Evolutionary conservation across 2,329 filamentous ascomycete species (phyloP), one percentile per base, ranked within the genome.

Genomic region (Didymella lethalis): DNA sequence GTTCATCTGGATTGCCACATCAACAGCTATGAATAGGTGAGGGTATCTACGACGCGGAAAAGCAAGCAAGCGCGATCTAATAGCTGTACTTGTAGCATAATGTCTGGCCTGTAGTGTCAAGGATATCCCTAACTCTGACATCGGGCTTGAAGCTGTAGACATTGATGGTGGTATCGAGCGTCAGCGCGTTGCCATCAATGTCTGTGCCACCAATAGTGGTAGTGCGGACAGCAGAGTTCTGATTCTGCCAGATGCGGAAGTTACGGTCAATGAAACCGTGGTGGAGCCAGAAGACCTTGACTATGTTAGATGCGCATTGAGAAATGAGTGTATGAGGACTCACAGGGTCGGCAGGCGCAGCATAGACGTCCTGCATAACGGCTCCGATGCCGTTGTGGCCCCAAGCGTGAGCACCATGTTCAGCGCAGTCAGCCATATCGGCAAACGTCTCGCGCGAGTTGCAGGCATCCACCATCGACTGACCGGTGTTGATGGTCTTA

Each of bases 221-320:
- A 2, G 63, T 48, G 54, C 74, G 72, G 11, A 51, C 50, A 10
- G 53, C 55, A 16, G 65, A 23, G 54, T 74, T 63, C 36, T 46
- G 40, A 63, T 74, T 74, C 66, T 84, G 82, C 82, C 82, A 84
- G 59, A 82, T 80, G 76, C 80, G 81, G 75, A 77, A 84, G 41
- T 79, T 75, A 43, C 81, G 78, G 70, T 84, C 82, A 47, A 84
- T 78, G 67, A 80, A 80, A 10, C 70, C 77, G 61, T 84, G 82
- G 70, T 84, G 82, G 29, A 82, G 74, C 68, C 74, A 84, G 73
- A 84, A 84, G 12, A 36, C 26, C 54, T 57, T 20, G 18, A 2
- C 6, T 0, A 23, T 31, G 28, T 57, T 51, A 57, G 54, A 25
- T 8, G 23, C 12, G 7, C 8, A 7, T 6, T n/a, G 7, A 4